A percentile compares a stretch with the other conserved stretches of the same genome.
phyloP scores from a whole-genome alignment of 495 filamentous ascomycete genomes.

The Tuber aestivum region DNA sequence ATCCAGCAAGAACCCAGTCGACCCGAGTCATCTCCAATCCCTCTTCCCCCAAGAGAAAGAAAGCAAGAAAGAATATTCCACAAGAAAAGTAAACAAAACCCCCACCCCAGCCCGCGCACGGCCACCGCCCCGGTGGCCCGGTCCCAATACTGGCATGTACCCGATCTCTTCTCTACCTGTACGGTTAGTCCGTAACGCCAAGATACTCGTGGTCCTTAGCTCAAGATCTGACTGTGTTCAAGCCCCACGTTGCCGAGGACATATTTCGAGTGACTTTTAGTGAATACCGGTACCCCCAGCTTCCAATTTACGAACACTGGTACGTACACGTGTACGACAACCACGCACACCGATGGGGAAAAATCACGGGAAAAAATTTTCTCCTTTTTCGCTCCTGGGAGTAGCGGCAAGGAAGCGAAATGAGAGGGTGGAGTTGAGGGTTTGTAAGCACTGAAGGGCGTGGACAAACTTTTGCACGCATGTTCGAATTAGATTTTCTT shows the following conservation, averaged over 20 bases:
- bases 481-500: neutral
- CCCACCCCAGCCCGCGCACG: neutral
- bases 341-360: neutral
- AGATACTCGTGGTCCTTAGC: neutral
- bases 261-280: neutral
- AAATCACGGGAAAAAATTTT: neutral
- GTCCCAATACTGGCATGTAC: no score
- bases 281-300: neutral
- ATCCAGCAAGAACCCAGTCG: neutral
- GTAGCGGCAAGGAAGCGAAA: neutral
- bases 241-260: no score
- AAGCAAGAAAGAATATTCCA: no score
- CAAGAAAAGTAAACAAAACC: no score
- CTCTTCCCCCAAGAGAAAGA: neutral
- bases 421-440: neutral
- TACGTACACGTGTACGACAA: no score
- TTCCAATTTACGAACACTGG: neutral
- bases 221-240: neutral
- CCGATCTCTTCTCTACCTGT: no score
- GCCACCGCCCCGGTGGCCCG: neutral
- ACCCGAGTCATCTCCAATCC: no score
- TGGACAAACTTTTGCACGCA: neutral
- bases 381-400: neutral
- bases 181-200: neutral
- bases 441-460: neutral